A percentile compares a stretch with the other conserved stretches of the same genome.
Conservation (phyloP, 768 basidiomycete species). For the Gloeophyllum trabeum region DNA sequence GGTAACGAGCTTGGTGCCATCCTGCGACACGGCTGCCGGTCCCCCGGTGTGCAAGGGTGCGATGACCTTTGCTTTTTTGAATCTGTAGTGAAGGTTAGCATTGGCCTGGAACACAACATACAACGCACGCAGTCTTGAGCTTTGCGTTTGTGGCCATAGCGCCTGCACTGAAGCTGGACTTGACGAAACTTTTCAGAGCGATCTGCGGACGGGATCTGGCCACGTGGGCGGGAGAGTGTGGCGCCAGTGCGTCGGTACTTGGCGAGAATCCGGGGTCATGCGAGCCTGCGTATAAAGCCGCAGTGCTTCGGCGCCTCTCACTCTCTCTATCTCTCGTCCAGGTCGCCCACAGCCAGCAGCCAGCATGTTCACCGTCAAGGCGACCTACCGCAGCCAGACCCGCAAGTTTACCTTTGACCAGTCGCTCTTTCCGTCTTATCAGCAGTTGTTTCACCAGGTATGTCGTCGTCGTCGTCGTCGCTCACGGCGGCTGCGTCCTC, state of each 20-base stretch:
- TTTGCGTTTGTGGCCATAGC: too few relatives aligned
- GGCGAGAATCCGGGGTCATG: constrained; percentile 2
- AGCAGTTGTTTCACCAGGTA: constrained; percentile 55
- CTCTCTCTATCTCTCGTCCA: constrained; percentile 10
- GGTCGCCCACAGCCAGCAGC: constrained; percentile 14
- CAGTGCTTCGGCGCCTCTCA: too few relatives aligned
- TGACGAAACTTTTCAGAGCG: too few relatives aligned
- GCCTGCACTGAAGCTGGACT: too few relatives aligned
- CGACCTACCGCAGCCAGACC: constrained; percentile 60
- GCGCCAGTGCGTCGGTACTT: not conserved
- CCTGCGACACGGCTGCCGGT: constrained; percentile 66
- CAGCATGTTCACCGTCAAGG: constrained; percentile 69
- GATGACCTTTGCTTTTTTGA: constrained; percentile 63
- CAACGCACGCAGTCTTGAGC: too few relatives aligned
- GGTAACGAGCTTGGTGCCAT: constrained; percentile 74
- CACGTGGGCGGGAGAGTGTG: too few relatives aligned
- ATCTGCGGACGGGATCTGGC: too few relatives aligned
- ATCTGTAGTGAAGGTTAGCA: too few relatives aligned
- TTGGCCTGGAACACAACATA: too few relatives aligned
- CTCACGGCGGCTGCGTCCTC: not conserved
- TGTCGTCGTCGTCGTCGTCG: constrained; percentile 9
- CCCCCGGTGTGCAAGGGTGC: constrained; percentile 84
- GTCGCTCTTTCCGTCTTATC: constrained; percentile 49
- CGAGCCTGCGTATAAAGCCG: constrained; percentile 8
- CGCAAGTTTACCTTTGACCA: constrained; percentile 52